Evolutionary conservation across 441 rosid species (phyloP).

Genomic region (Jatropha podagrica): DNA sequence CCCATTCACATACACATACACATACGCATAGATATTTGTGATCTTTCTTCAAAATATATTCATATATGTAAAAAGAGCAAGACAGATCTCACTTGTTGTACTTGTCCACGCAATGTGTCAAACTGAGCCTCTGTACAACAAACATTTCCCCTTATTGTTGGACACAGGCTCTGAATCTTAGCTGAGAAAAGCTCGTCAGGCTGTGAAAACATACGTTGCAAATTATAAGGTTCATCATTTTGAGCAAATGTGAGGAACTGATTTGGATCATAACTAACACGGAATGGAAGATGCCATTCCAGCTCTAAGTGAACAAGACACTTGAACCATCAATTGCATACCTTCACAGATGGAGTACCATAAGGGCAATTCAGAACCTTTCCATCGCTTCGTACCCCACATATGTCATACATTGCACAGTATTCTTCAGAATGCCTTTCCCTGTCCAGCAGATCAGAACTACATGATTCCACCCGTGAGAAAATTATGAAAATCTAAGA

Average conservation of each 20-base stretch:
- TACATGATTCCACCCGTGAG: conserved; percentile 2
- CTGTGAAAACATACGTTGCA: conserved; percentile 29
- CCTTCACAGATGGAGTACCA: conserved; percentile 70
- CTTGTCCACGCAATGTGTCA: conserved; percentile 73
- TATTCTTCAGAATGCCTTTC: conserved; percentile 55
- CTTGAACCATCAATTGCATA: conserved; percentile 24
- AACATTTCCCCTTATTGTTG: conserved; percentile 81
- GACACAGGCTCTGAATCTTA: conserved; percentile 92
- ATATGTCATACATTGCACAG: conserved; percentile 90
- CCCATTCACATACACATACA: background rate
- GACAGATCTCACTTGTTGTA: conserved; percentile 61
- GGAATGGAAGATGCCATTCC: background rate
- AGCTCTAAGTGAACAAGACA: background rate
- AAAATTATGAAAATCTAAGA: background rate
- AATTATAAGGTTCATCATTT: background rate
- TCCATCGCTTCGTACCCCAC: conserved; percentile 73
- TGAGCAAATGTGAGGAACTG: background rate
- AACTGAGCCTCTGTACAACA: conserved; percentile 91
- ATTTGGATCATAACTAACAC: background rate
- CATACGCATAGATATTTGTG: too few species aligned
- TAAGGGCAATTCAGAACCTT: conserved; percentile 80
- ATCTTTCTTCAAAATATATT: background rate
- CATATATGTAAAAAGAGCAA: background rate
- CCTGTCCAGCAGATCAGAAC: conserved; percentile 36
- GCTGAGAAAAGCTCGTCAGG: conserved; percentile 80